phyloP scores from a whole-genome alignment of 169 alveolate genomes.

The Plasmodium knowlesi region DNA sequence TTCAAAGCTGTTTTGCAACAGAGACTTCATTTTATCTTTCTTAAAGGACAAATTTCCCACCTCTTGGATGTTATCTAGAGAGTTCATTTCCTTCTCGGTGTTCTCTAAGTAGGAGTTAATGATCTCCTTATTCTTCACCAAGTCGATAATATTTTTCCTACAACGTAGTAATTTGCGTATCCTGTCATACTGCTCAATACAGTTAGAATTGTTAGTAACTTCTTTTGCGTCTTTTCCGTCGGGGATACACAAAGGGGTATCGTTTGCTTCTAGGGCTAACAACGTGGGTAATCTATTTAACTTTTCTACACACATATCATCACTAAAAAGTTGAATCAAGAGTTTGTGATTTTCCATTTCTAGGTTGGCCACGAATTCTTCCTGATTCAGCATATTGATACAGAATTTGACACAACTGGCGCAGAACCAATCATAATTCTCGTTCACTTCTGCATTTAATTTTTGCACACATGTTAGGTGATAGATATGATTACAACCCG shows the following conservation, averaged over 20 bases:
- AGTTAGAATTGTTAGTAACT: background rate
- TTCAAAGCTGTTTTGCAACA: constrained; percentile 50
- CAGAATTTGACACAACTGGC: constrained; percentile 46
- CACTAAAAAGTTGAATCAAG: constrained; percentile 15
- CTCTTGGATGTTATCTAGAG: background rate
- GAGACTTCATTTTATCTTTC: background rate
- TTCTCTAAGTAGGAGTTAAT: constrained; percentile 25
- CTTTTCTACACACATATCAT: constrained; percentile 7
- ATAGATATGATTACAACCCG: constrained; percentile 72
- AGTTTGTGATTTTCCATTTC: constrained; percentile 54
- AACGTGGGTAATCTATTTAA: background rate
- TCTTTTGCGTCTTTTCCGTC: background rate
- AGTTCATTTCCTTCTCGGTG: constrained; percentile 5
- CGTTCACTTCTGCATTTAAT: constrained; percentile 46
- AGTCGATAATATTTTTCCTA: constrained; percentile 42
- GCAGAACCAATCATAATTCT: constrained; percentile 75
- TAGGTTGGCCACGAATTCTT: constrained; percentile 30
- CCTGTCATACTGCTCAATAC: constrained; percentile 1
- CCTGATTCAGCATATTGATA: constrained; percentile 51
- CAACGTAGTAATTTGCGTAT: constrained; percentile 20
- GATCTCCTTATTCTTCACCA: constrained; percentile 15
- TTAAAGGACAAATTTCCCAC: background rate
- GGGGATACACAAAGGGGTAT: background rate
- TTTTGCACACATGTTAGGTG: constrained; percentile 71
- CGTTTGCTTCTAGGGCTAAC: background rate